Evolutionary conservation across 768 basidiomycete genomes (phyloP), one percentile per base, ranked within the genome.

Genomic region (Pleurotus giganteus): DNA sequence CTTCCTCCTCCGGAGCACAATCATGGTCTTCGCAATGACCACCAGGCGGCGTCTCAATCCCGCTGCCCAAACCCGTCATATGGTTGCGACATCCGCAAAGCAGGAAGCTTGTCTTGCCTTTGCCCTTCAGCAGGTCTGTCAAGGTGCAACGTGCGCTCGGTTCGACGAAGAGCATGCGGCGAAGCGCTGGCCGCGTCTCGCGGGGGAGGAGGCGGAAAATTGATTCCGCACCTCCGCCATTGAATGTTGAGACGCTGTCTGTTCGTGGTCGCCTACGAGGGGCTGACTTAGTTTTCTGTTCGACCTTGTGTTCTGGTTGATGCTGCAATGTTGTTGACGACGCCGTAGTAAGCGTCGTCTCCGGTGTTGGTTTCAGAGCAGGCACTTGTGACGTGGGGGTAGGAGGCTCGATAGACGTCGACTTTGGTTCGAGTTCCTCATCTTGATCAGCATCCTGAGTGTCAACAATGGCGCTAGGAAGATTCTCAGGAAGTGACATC

Each of bases 171-270:
- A 99, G 77, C 97, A 99, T 99, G 52, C 94, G 83, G 56, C 93
- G 89, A 57, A 99, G 79, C 12, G 90, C 92, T 5, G 87, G 80
- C 36, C 97, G 83, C 12, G 93, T 85, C 72, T 99, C 96, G 52
- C 97, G 87, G 1, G 97, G 97, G 21, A 99, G 80, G 8, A 98
- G 78, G 17, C 96, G 85, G 79, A 99, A 98, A 65, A 99, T 97
- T 6, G 93, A 94, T 68, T 98, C 96, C 24, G 92, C 86, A 17
- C 90, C 88, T 53, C 81, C 81, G 21, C 81, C 83, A 49, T 83
- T 81, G 77, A 83, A 89, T 1, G 91, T 92, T 39, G 81, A 71
- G 49, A 85, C 80, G 60, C 74, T 77, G 58, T 76, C 77, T 23
- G 72, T 71, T 57, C 82, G 78, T 56, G 73, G 72, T 13, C 76